phyloP scores from a whole-genome alignment of 345 rosid species.

The Geranium rotundifolium region DNA sequence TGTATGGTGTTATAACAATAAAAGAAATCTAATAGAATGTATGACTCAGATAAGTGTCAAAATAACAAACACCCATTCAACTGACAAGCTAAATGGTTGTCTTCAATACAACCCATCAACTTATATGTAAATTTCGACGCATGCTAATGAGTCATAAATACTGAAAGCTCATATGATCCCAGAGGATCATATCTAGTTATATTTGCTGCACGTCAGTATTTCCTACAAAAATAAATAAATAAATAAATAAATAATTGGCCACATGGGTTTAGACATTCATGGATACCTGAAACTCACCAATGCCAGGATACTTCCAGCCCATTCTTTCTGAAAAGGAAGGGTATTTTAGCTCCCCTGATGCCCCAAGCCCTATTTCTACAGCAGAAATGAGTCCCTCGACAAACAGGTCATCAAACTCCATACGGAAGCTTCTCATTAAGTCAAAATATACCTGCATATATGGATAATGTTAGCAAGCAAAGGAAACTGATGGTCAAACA shows the following conservation, averaged over 20 bases:
- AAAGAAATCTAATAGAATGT: background rate
- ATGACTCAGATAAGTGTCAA: too few species aligned
- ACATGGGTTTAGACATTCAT: constrained; percentile 9
- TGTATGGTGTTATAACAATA: background rate
- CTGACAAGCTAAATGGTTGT: too few species aligned
- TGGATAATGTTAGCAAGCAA: constrained; percentile 3
- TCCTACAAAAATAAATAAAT: too few species aligned
- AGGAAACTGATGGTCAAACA: background rate
- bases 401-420: constrained; percentile 81
- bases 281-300: constrained; percentile 97
- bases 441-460: constrained; percentile 78
- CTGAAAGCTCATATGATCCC: background rate
- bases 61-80: too few species aligned
- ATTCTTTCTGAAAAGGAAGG: constrained; percentile 76
- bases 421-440: constrained; percentile 91
- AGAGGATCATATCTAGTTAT: background rate
- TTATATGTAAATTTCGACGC: too few species aligned
- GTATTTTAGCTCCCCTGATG: constrained; percentile 77
- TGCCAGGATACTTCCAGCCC: constrained; percentile 95
- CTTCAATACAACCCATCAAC: too few species aligned
- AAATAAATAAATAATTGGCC: background rate
- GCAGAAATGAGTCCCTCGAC: constrained; percentile 54
- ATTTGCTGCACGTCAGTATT: background rate
- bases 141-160: too few species aligned
- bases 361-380: constrained; percentile 84